phyloP scores from a whole-genome alignment of 225 moss, liverwort and hornwort species.

The Asterella californica region DNA sequence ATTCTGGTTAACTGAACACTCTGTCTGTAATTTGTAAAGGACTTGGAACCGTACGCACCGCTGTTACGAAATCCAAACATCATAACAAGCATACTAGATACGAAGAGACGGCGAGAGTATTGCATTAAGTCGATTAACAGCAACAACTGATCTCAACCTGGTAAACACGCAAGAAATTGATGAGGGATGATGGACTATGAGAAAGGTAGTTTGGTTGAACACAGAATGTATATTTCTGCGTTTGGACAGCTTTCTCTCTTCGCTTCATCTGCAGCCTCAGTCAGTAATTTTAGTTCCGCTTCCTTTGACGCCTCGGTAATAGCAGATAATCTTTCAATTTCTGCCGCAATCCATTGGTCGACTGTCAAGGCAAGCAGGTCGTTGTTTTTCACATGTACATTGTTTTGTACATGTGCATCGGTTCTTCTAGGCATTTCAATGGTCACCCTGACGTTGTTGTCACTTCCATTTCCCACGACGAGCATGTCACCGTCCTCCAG shows the following conservation, averaged over 20 bases:
- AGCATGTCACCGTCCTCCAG: constrained; percentile 59
- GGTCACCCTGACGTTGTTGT: constrained; percentile 48
- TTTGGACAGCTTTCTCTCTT: constrained; percentile 23
- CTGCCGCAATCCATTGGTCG: constrained; percentile 57
- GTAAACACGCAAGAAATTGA: neutral
- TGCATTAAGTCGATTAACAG: no score
- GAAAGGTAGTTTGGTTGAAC: neutral
- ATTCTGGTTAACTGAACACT: no score
- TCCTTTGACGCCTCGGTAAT: constrained; percentile 26
- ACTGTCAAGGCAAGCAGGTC: constrained; percentile 37
- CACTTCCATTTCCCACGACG: constrained; percentile 63
- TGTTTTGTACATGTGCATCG: constrained; percentile 27
- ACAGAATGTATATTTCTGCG: neutral
- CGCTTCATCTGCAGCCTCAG: constrained; percentile 45
- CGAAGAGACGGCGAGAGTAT: no score
- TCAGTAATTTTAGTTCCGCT: constrained; percentile 46
- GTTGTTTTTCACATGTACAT: constrained; percentile 16
- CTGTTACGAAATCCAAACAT: no score
- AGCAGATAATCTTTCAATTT: constrained; percentile 30
- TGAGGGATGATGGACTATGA: neutral
- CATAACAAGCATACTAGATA: no score
- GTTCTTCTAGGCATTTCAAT: constrained; percentile 37
- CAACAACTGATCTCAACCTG: neutral
- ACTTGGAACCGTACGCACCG: no score
- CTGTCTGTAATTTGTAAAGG: no score